Conservation (phyloP, 106 monocot species). For the Platanthera zijinensis region DNA sequence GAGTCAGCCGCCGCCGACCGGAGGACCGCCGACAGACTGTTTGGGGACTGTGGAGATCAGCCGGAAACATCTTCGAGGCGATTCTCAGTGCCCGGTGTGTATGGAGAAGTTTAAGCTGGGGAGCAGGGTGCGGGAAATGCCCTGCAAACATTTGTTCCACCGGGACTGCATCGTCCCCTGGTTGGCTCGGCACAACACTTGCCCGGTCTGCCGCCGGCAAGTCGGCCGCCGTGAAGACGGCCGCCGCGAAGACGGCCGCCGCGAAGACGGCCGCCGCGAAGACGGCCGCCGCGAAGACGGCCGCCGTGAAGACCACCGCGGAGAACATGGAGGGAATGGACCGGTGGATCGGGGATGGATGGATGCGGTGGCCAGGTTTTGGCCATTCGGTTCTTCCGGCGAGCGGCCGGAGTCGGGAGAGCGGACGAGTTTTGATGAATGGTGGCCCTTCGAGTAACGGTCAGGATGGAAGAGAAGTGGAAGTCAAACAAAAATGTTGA, state of each 20-base stretch:
- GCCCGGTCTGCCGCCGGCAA: slow-evolving; percentile 69
- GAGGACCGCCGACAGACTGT: slow-evolving; percentile 45
- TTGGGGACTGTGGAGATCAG: slow-evolving; percentile 57
- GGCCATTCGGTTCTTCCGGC: too few species aligned
- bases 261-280: slow-evolving; percentile 17
- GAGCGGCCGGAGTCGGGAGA: slow-evolving; percentile 5
- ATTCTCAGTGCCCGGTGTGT: slow-evolving; percentile 71
- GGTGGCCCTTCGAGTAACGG: too few species aligned
- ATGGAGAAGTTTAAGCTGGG: slow-evolving; percentile 59
- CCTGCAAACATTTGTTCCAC: slow-evolving; percentile 79
- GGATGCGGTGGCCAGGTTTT: too few species aligned
- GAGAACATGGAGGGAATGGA: background rate
- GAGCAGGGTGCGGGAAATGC: slow-evolving; percentile 50
- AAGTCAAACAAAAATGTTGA: too few species aligned
- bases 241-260: background rate
- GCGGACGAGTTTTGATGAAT: too few species aligned
- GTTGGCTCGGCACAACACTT: slow-evolving; percentile 73
- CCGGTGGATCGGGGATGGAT: too few species aligned
- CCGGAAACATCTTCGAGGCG: slow-evolving; percentile 52
- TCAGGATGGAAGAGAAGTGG: too few species aligned
- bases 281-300: background rate
- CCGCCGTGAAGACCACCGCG: slow-evolving; percentile 18
- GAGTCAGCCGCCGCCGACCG: slow-evolving; percentile 65
- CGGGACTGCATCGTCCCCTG: slow-evolving; percentile 80
- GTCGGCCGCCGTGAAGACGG: background rate